A percentile compares a stretch with the other conserved stretches of the same genome.
phyloP scores from a whole-genome alignment of 2,329 filamentous ascomycete genomes.

The Pestalotiopsis sp. region DNA sequence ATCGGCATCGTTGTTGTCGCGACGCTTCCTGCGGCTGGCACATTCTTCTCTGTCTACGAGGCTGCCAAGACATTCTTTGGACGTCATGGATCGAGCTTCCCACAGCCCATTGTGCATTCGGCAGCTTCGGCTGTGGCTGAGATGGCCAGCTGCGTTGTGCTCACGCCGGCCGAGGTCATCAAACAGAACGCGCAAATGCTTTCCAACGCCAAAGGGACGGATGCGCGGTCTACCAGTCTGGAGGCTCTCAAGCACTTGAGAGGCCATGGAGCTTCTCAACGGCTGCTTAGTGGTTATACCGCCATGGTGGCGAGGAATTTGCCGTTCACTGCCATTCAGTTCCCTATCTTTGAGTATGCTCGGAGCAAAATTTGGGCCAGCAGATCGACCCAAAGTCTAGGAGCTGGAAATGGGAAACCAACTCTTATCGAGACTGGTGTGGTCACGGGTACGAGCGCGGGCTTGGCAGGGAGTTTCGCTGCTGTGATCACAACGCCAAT shows the following conservation, averaged over 20 bases:
- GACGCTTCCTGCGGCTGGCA: conserved; percentile 78
- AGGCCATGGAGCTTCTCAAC: conserved; percentile 56
- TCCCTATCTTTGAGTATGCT: conserved; percentile 78
- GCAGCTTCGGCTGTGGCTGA: conserved; percentile 75
- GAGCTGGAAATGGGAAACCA: conserved; percentile 13
- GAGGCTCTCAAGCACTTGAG: conserved; percentile 48
- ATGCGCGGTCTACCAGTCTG: conserved; percentile 41
- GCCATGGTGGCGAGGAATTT: conserved; percentile 80
- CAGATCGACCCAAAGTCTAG: conserved; percentile 6
- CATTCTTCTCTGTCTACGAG: conserved; percentile 92
- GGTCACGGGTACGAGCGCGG: conserved; percentile 74
- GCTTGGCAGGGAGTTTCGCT: conserved; percentile 70
- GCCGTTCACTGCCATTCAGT: conserved; percentile 85
- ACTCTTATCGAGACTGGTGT: conserved; percentile 64
- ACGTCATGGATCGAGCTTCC: conserved; percentile 52
- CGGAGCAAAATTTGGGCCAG: conserved; percentile 57
- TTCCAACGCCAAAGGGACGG: conserved; percentile 19
- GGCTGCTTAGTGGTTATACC: conserved; percentile 71
- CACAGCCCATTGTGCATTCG: conserved; percentile 70
- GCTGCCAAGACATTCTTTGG: conserved; percentile 66
- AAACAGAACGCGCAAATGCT: conserved; percentile 95
- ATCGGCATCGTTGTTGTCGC: conserved; percentile 82
- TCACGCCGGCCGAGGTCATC: conserved; percentile 86
- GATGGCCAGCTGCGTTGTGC: conserved; percentile 79
- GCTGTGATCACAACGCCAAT: conserved; percentile 84